A percentile compares a stretch with the other conserved stretches of the same genome.
These are phyloP conservation scores for Aquilaria sinensis DNA, from an alignment of 345 rosid species.

Conservation along the genomic window DNA sequence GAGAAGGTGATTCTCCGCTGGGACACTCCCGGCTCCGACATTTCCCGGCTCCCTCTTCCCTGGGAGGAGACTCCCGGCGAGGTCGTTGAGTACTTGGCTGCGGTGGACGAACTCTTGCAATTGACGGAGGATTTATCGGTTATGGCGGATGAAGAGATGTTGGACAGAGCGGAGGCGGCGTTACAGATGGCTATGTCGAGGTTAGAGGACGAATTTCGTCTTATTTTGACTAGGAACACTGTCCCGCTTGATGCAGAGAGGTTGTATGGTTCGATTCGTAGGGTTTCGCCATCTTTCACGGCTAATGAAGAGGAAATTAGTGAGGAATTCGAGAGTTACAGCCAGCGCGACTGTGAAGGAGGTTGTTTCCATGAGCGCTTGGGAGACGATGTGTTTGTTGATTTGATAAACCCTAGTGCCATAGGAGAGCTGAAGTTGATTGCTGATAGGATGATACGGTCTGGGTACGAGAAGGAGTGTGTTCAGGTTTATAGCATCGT, in stretches of 20 bases:
- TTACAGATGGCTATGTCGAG: conserved; percentile 84
- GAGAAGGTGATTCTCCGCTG: conserved; percentile 58
- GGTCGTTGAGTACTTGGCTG: conserved; percentile 45
- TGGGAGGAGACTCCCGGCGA: conserved; percentile 64
- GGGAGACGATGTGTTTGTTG: conserved; percentile 63
- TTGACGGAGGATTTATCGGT: conserved; percentile 42
- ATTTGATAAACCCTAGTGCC: conserved; percentile 55
- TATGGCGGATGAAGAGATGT: conserved; percentile 32
- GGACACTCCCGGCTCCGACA: conserved; percentile 52
- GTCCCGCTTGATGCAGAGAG: conserved; percentile 71
- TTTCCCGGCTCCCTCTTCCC: conserved; percentile 33
- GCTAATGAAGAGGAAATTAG: conserved; percentile 48
- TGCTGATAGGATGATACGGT: conserved; percentile 72
- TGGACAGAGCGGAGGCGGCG: conserved; percentile 77
- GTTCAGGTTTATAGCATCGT: conserved; percentile 72
- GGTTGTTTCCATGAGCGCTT: conserved; percentile 65
- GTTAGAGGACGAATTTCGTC: conserved; percentile 81
- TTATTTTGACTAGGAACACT: conserved; percentile 58
- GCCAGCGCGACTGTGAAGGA: conserved; percentile 46
- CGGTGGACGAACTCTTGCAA: conserved; percentile 65
- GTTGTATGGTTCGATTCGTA: conserved; percentile 70
- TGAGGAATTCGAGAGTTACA: conserved; percentile 62
- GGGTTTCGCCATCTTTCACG: conserved; percentile 55
- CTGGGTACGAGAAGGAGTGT: conserved; percentile 88
- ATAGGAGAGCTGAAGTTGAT: conserved; percentile 57